Evolutionary conservation across 192 early-diverging fungal genomes (phyloP).

Genomic region (Entophlyctis luteolus): DNA sequence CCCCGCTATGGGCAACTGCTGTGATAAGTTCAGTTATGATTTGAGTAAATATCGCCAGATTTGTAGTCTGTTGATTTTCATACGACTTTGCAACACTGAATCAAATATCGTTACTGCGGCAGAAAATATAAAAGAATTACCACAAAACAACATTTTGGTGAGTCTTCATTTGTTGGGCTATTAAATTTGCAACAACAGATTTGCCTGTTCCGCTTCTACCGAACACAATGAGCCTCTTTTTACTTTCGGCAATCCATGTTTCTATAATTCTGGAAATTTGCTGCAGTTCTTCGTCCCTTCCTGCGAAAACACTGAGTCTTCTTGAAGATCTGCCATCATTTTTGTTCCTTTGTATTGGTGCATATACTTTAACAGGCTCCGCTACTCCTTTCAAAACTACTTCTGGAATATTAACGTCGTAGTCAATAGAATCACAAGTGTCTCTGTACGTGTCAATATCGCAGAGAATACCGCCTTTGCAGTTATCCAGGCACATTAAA

Average conservation of each 20-base stretch:
- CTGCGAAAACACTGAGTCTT: not conserved
- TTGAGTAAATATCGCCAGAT: not conserved
- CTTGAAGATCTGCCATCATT: not conserved
- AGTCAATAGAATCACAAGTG: slow-evolving; percentile 5
- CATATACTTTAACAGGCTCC: slow-evolving; percentile 15
- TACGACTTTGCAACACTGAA: slow-evolving; percentile 16
- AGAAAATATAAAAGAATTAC: not conserved
- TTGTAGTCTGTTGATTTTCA: slow-evolving; percentile 22
- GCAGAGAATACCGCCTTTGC: slow-evolving; percentile 21
- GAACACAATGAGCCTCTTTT: not conserved
- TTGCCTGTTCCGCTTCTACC: slow-evolving; percentile 22
- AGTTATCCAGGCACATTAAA: slow-evolving; percentile 28
- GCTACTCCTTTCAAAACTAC: slow-evolving; percentile 17
- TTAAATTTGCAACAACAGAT: not conserved
- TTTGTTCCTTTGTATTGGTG: not conserved
- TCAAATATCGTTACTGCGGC: too few species aligned
- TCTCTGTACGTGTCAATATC: slow-evolving; percentile 22
- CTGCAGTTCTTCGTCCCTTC: slow-evolving; percentile 1
- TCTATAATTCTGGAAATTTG: not conserved
- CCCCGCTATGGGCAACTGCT: too few species aligned
- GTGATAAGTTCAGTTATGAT: not conserved
- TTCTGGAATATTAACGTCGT: slow-evolving; percentile 16
- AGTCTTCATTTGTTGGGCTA: not conserved
- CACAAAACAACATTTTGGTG: not conserved
- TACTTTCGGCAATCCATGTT: not conserved